Evolutionary conservation across 2,329 filamentous ascomycete species (phyloP).

Genomic region (Neopestalotiopsis rosae): DNA sequence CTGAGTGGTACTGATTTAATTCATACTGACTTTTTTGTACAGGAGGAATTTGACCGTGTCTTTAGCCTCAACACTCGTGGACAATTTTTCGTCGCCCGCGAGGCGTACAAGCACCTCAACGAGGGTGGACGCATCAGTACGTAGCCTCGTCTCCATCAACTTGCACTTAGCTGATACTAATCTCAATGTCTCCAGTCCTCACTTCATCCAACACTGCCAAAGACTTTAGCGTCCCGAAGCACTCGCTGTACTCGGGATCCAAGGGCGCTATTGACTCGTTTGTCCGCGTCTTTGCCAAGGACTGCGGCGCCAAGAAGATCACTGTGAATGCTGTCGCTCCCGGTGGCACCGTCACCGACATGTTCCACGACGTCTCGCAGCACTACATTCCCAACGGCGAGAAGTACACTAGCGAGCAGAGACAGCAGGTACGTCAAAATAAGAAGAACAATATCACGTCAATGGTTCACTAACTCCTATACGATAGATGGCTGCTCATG

Average conservation of each 20-base stretch:
- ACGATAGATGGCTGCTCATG: slow-evolving; percentile 40
- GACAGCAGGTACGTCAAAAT: slow-evolving; percentile 22
- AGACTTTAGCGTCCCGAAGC: slow-evolving; percentile 36
- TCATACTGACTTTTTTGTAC: neutral
- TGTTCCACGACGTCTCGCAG: slow-evolving; percentile 41
- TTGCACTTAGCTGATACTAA: neutral
- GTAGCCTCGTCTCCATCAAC: neutral
- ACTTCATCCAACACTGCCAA: slow-evolving; percentile 65
- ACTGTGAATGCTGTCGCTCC: slow-evolving; percentile 43
- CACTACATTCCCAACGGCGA: slow-evolving; percentile 46
- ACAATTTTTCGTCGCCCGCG: slow-evolving; percentile 67
- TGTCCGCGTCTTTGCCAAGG: slow-evolving; percentile 32
- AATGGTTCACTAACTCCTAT: no score
- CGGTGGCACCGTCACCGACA: slow-evolving; percentile 41
- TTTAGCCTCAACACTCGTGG: slow-evolving; percentile 65
- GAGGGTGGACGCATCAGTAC: slow-evolving; percentile 59
- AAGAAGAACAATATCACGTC: no score
- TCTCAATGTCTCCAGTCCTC: slow-evolving; percentile 42
- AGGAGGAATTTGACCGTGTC: slow-evolving; percentile 66
- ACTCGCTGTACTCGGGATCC: slow-evolving; percentile 41
- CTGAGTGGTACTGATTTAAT: no score
- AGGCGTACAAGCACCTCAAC: slow-evolving; percentile 66
- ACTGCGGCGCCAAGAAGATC: slow-evolving; percentile 42
- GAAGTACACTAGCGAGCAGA: slow-evolving; percentile 28
- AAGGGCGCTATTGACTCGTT: slow-evolving; percentile 42